Conservation (phyloP, 768 basidiomycete genomes). For the Xanthoconium stramineum region DNA sequence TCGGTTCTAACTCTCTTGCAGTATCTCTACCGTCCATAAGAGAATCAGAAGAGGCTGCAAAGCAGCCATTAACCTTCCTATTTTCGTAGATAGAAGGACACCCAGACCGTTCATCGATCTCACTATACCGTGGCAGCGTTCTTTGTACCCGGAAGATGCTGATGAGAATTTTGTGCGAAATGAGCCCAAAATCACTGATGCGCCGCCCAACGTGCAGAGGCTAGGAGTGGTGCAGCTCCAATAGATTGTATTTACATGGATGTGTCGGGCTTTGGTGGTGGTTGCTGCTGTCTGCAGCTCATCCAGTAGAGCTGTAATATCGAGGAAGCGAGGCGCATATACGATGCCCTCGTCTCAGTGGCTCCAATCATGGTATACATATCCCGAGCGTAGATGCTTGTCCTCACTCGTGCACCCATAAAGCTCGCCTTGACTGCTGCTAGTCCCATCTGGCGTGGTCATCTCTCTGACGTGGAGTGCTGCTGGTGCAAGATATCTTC, state of each 20-base stretch:
- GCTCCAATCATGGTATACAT: conserved; percentile 86
- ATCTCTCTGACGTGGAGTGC: conserved; percentile 94
- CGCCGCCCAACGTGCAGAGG: conserved; percentile 49
- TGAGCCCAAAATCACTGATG: conserved; percentile 6
- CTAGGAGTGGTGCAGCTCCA: conserved; percentile 84
- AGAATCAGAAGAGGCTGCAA: conserved; percentile 85
- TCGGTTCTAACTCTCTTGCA: conserved; percentile 33
- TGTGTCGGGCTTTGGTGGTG: conserved; percentile 99
- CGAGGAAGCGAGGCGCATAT: conserved; percentile 85
- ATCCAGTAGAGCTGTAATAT: conserved; percentile 98
- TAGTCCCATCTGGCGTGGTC: conserved; percentile 92
- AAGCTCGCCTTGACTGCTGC: conserved; percentile 93
- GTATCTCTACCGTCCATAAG: conserved; percentile 94
- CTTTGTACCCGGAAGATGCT: conserved; percentile 47
- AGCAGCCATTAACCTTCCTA: conserved; percentile 90
- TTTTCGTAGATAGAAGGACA: conserved; percentile 85
- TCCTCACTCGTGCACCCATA: background rate
- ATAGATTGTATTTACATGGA: conserved; percentile 95
- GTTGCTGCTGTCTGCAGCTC: conserved; percentile 94
- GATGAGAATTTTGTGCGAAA: conserved; percentile 43
- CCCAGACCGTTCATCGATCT: conserved; percentile 88
- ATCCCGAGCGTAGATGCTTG: background rate
- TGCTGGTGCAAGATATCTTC: conserved; percentile 95
- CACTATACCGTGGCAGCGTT: conserved; percentile 83
- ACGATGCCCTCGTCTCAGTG: conserved; percentile 93